Percentiles rank a stretch among this genome's conserved stretches.
Evolutionary conservation across 139 green algal genomes (phyloP).

Genomic region (Trebouxia sp.): DNA sequence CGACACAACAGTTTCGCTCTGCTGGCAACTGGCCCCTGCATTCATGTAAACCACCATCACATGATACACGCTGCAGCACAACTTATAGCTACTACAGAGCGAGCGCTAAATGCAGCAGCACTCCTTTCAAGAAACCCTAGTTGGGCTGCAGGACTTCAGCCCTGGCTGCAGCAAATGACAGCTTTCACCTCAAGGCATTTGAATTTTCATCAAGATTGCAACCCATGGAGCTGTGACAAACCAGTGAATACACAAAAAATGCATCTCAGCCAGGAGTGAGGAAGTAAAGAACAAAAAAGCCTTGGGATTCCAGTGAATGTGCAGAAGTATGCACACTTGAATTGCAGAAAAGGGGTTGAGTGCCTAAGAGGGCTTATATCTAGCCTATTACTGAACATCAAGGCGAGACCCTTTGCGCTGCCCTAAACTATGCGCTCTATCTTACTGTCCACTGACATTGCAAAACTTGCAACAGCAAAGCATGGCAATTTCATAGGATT

Average conservation of each 20-base stretch:
- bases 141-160: neutral
- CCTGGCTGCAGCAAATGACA: neutral
- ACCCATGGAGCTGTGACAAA: neutral
- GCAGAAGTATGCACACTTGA: too few species aligned
- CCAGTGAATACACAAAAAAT: too few species aligned
- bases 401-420: too few species aligned
- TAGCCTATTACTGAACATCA: too few species aligned
- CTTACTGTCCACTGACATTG: neutral
- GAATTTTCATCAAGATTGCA: neutral
- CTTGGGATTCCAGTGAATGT: too few species aligned
- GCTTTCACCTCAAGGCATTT: neutral
- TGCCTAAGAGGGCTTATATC: too few species aligned
- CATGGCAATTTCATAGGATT: neutral
- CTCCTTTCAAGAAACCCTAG: neutral
- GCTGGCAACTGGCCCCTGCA: slow-evolving; percentile 9
- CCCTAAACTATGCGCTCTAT: neutral
- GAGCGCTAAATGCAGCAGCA: neutral
- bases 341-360: too few species aligned
- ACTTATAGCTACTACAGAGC: neutral
- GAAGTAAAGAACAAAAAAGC: too few species aligned
- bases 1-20: slow-evolving; percentile 2
- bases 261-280: too few species aligned
- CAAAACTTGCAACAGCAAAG: neutral
- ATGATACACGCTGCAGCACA: neutral
- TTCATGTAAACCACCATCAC: neutral